Conservation (phyloP, 208 protist species). For the Trypanosoma vivax region DNA sequence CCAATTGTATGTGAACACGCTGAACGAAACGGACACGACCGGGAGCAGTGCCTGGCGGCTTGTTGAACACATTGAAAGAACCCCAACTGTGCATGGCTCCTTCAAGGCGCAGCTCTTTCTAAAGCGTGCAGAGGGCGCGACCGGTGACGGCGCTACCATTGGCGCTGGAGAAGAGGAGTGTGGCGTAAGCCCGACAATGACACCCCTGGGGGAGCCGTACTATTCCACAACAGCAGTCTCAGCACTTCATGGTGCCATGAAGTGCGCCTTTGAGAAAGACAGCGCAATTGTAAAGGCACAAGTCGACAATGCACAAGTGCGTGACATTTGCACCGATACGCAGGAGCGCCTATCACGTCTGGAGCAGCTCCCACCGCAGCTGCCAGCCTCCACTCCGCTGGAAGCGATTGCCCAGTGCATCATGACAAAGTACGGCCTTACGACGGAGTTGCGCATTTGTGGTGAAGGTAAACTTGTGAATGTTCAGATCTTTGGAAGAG, state of each 20-base stretch:
- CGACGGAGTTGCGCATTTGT: constrained; percentile 13
- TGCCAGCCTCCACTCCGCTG: constrained; percentile 11
- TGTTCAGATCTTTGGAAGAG: constrained; percentile 13
- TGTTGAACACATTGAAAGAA: constrained; percentile 13
- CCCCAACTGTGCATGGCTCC: neutral
- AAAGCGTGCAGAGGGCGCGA: neutral
- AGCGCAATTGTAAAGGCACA: constrained; percentile 13
- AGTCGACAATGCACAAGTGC: constrained; percentile 6
- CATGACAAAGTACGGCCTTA: constrained; percentile 24
- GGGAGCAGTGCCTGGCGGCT: neutral
- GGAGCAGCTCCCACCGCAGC: constrained; percentile 1
- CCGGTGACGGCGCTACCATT: neutral
- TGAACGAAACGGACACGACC: constrained; percentile 12
- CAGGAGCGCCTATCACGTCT: constrained; percentile 1
- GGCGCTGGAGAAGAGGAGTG: too few relatives aligned
- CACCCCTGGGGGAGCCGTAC: constrained; percentile 2
- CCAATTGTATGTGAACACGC: constrained; percentile 21
- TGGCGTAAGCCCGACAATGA: too few relatives aligned
- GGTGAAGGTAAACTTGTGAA: constrained; percentile 14
- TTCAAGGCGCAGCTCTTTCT: constrained; percentile 19
- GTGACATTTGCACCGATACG: constrained; percentile 17
- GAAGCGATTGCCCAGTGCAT: constrained; percentile 20
- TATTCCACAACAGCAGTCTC: constrained; percentile 11
- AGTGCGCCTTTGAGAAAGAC: constrained; percentile 17
- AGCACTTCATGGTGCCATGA: constrained; percentile 16